phyloP scores from a whole-genome alignment of 768 basidiomycete species.

The Candolleomyces aberdarensis region DNA sequence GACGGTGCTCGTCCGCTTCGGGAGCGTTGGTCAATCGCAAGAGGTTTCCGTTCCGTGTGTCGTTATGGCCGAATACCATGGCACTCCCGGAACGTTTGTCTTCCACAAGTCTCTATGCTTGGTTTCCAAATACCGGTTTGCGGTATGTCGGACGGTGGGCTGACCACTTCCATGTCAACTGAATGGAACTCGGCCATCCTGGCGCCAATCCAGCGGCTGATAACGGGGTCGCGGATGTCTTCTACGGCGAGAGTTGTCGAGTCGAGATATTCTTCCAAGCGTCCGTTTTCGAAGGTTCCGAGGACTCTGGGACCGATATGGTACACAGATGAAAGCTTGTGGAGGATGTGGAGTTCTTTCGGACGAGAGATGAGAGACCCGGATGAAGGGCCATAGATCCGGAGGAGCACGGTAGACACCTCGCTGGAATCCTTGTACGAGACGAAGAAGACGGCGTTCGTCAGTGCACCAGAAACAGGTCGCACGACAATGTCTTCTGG shows the following conservation, averaged over 20 bases:
- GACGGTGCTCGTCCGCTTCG: constrained; percentile 66
- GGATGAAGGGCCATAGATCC: constrained; percentile 90
- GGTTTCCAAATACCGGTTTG: constrained; percentile 51
- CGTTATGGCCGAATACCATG: constrained; percentile 88
- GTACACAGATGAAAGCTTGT: constrained; percentile 85
- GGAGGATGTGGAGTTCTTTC: constrained; percentile 83
- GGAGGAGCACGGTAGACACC: constrained; percentile 72
- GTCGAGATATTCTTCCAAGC: constrained; percentile 94
- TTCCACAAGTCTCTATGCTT: constrained; percentile 58
- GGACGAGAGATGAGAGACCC: constrained; percentile 83
- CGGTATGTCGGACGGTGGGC: constrained; percentile 36
- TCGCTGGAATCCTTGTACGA: constrained; percentile 57
- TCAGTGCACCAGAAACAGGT: constrained; percentile 89
- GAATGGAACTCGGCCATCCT: constrained; percentile 96
- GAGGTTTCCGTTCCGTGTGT: constrained; percentile 94
- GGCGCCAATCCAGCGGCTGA: constrained; percentile 85
- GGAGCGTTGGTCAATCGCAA: constrained; percentile 61
- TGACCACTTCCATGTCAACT: constrained; percentile 76
- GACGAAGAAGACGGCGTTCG: constrained; percentile 96
- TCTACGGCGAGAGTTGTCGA: constrained; percentile 74
- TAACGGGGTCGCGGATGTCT: constrained; percentile 73
- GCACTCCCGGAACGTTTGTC: constrained; percentile 54
- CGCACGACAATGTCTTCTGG: constrained; percentile 55
- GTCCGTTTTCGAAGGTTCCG: constrained; percentile 94
- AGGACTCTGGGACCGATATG: constrained; percentile 88